phyloP scores from a whole-genome alignment of 805 yeast genomes.

The Wickerhamomyces queroliae region DNA sequence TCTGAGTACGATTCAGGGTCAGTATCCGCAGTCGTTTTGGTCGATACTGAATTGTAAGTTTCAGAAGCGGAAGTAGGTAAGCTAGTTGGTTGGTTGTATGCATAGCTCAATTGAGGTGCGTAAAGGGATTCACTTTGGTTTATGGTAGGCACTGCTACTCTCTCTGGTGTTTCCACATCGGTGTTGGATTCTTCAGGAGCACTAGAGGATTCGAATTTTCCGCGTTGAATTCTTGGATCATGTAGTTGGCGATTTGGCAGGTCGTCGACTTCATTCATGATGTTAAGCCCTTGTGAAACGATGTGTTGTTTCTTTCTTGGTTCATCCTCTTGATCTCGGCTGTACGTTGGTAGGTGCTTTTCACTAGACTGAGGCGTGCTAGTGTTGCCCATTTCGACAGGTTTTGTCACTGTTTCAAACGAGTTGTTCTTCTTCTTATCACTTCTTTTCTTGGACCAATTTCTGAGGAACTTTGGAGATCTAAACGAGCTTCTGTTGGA shows the following conservation, averaged over 20 bases:
- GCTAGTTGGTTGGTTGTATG: not conserved
- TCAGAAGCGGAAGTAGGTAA: not conserved
- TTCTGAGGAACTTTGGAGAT: constrained; percentile 19
- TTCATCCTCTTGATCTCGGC: too few relatives aligned
- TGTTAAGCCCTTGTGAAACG: not conserved
- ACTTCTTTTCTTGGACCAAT: constrained; percentile 15
- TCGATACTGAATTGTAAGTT: not conserved
- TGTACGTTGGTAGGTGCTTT: too few relatives aligned
- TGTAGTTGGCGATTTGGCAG: not conserved
- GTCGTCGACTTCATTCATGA: not conserved
- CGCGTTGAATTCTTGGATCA: too few relatives aligned
- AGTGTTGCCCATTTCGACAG: constrained; percentile 2
- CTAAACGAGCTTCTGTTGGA: constrained; percentile 2
- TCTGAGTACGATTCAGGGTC: not conserved
- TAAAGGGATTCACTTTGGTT: too few relatives aligned
- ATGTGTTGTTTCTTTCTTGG: not conserved
- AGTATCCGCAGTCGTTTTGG: not conserved
- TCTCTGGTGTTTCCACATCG: too few relatives aligned
- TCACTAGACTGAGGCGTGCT: too few relatives aligned
- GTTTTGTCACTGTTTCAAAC: constrained; percentile 14
- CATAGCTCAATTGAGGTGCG: not conserved
- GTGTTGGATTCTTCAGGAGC: too few relatives aligned
- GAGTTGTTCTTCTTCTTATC: constrained; percentile 8
- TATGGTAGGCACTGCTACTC: too few relatives aligned
- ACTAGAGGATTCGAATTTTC: too few relatives aligned